phyloP scores from a whole-genome alignment of 225 moss, liverwort and hornwort genomes.

The Climacium dendroides region DNA sequence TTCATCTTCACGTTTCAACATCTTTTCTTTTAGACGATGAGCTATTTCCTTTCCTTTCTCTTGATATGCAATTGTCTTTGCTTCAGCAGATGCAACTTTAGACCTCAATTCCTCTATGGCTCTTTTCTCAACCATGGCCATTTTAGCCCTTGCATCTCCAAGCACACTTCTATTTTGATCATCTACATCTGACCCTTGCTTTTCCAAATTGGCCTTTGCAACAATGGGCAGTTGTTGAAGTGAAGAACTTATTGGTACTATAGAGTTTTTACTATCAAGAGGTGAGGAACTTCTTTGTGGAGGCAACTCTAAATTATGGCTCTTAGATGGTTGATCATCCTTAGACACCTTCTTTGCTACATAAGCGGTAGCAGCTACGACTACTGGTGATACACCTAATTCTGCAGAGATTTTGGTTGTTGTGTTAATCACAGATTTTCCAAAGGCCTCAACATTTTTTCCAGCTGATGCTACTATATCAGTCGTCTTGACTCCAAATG shows the following conservation, averaged over 20 bases:
- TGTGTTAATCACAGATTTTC: constrained; percentile 1
- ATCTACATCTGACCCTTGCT: not conserved
- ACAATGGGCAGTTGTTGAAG: not conserved
- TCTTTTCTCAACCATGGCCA: constrained; percentile 69
- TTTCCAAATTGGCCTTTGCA: not conserved
- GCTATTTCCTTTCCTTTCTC: constrained; percentile 41
- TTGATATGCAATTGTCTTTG: constrained; percentile 39
- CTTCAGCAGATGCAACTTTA: constrained; percentile 61
- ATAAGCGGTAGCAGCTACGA: constrained; percentile 29
- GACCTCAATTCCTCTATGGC: constrained; percentile 70
- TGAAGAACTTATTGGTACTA: not conserved
- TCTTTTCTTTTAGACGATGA: not conserved
- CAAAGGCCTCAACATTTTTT: not conserved
- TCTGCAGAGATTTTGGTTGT: not conserved
- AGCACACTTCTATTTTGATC: constrained; percentile 46
- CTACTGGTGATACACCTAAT: not conserved
- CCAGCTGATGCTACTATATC: not conserved
- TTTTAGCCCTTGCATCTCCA: constrained; percentile 61
- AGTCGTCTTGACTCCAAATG: not conserved
- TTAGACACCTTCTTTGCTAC: constrained; percentile 17
- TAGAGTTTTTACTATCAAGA: not conserved
- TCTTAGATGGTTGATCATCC: not conserved
- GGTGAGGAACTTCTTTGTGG: not conserved
- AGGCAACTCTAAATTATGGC: not conserved
- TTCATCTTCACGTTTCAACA: constrained; percentile 54